phyloP scores from a whole-genome alignment of 768 basidiomycete genomes.

The Tricholoma terreum region DNA sequence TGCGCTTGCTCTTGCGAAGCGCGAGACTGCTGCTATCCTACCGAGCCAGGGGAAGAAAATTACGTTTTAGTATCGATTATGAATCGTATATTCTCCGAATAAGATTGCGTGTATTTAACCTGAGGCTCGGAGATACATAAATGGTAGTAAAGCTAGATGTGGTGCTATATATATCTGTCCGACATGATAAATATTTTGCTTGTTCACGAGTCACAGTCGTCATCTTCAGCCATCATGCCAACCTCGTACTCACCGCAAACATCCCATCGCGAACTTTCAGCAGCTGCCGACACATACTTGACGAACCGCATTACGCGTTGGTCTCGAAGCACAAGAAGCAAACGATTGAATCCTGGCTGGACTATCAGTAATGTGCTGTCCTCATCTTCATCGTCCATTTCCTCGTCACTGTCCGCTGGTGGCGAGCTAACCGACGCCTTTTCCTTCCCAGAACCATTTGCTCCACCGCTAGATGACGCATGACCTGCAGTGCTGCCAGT shows the following conservation, averaged over 20 bases:
- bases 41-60: conserved; percentile 70
- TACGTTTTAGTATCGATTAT: conserved; percentile 46
- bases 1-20: conserved; percentile 70
- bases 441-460: conserved; percentile 1
- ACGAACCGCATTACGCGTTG: conserved; percentile 93
- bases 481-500: not conserved
- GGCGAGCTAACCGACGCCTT: conserved; percentile 17
- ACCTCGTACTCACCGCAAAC: conserved; percentile 90
- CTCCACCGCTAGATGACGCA: not conserved
- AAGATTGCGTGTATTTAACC: not conserved
- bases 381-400: conserved; percentile 52
- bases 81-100: not conserved
- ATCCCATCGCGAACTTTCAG: conserved; percentile 92
- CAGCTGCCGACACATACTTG: conserved; percentile 90
- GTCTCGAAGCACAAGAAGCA: conserved; percentile 87
- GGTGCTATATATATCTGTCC: not conserved
- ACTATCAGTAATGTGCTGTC: conserved; percentile 81
- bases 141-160: not conserved
- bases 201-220: conserved; percentile 30
- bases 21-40: conserved; percentile 74
- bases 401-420: conserved; percentile 37
- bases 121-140: not conserved
- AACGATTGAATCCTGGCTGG: conserved; percentile 85
- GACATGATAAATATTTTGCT: not conserved
- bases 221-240: conserved; percentile 66